Evolutionary conservation across 306 rosid genomes (phyloP).

Genomic region (Prunus padus): DNA sequence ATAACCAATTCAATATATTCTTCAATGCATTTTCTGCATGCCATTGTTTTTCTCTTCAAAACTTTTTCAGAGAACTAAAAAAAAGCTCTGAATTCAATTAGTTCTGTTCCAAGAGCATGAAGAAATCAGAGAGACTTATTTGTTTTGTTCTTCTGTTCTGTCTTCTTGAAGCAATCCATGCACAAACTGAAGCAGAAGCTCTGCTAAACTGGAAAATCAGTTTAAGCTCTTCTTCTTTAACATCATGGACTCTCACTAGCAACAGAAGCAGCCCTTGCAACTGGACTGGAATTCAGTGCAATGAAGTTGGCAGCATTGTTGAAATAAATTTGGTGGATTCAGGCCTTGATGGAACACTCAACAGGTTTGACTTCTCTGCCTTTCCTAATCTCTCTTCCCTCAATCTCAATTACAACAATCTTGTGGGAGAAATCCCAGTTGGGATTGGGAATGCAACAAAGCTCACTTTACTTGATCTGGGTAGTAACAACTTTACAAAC

Average conservation of each 20-base stretch:
- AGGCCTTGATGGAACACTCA: slow-evolving; percentile 50
- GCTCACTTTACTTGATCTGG: slow-evolving; percentile 53
- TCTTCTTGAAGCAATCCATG: background rate
- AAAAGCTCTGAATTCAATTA: background rate
- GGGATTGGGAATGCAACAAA: slow-evolving; percentile 46
- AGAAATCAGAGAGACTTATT: background rate
- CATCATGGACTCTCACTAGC: slow-evolving; percentile 37
- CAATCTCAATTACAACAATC: slow-evolving; percentile 47
- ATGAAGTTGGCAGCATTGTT: slow-evolving; percentile 29
- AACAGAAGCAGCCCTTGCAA: slow-evolving; percentile 39
- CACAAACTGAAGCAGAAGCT: slow-evolving; percentile 41
- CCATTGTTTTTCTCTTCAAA: background rate
- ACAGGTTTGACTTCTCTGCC: slow-evolving; percentile 42
- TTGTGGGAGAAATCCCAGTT: slow-evolving; percentile 46
- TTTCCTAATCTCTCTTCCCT: slow-evolving; percentile 56
- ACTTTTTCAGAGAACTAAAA: background rate
- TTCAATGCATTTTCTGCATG: background rate
- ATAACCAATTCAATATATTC: background rate
- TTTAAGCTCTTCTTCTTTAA: slow-evolving; percentile 36
- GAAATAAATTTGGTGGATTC: slow-evolving; percentile 41
- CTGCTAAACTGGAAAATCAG: slow-evolving; percentile 49
- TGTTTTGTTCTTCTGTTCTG: background rate
- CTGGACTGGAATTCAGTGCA: slow-evolving; percentile 55
- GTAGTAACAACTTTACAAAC: slow-evolving; percentile 9
- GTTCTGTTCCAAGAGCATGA: background rate